A percentile compares a stretch with the other conserved stretches of the same genome.
phyloP scores from a whole-genome alignment of 176 grass and related monocot species.

The Avena eriantha region DNA sequence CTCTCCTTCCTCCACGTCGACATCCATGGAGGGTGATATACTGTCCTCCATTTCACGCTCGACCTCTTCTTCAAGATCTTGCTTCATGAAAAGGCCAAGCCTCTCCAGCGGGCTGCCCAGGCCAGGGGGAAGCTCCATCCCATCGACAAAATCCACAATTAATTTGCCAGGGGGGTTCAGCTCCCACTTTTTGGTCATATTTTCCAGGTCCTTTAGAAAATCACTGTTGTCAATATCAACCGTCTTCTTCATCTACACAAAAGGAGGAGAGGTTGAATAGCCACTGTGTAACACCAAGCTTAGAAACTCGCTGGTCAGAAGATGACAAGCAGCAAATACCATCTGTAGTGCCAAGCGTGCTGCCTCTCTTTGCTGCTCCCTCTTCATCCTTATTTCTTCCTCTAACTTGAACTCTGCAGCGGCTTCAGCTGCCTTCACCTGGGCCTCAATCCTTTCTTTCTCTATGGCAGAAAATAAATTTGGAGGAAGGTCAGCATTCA shows the following conservation, averaged over 20 bases:
- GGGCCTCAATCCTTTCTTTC: constrained; percentile 74
- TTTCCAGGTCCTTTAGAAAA: constrained; percentile 61
- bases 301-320: constrained; percentile 22
- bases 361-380: constrained; percentile 75
- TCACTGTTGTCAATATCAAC: constrained; percentile 80
- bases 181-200: constrained; percentile 38
- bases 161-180: neutral
- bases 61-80: constrained; percentile 35
- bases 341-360: constrained; percentile 66
- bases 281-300: neutral
- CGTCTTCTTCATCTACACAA: constrained; percentile 74
- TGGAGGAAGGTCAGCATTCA: constrained; percentile 28
- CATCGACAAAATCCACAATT: neutral
- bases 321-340: constrained; percentile 38
- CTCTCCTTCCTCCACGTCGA: constrained; percentile 67
- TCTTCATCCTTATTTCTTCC: constrained; percentile 58
- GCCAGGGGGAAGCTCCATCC: constrained; percentile 4
- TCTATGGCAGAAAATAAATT: constrained; percentile 47
- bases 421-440: constrained; percentile 67
- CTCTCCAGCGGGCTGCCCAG: constrained; percentile 63
- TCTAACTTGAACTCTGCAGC: constrained; percentile 65
- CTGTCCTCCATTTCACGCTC: constrained; percentile 44
- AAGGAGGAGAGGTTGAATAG: constrained; percentile 33
- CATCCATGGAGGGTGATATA: constrained; percentile 34
- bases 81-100: constrained; percentile 76